phyloP scores from a whole-genome alignment of 2,329 filamentous ascomycete species.

The Verticillium nonalfalfae region DNA sequence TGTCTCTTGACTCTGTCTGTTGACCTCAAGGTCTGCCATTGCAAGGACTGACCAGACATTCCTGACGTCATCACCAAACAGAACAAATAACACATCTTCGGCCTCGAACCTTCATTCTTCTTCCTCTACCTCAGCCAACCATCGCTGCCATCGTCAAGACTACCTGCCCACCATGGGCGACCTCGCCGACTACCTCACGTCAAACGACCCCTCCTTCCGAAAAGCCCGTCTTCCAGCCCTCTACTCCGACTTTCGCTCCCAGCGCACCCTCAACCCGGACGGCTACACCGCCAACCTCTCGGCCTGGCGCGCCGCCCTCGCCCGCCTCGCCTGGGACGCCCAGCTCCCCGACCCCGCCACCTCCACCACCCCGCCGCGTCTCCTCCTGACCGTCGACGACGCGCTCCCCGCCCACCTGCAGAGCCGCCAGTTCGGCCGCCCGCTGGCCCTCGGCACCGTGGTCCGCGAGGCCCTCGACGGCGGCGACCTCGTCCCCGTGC shows the following conservation, averaged over 20 bases:
- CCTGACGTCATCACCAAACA: no score
- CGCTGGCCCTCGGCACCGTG: constrained; percentile 73
- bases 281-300: constrained; percentile 74
- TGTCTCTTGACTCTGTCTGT: no score
- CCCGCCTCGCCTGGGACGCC: constrained; percentile 61
- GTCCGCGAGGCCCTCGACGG: constrained; percentile 66
- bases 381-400: constrained; percentile 51
- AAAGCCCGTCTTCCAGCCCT: constrained; percentile 76
- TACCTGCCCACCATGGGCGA: constrained; percentile 47
- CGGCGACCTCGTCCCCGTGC: constrained; percentile 63
- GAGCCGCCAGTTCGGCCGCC: constrained; percentile 71
- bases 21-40: no score
- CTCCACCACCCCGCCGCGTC: constrained; percentile 31
- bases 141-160: no score
- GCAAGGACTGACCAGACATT: no score
- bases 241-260: constrained; percentile 78
- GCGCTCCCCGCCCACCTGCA: constrained; percentile 66
- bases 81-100: no score
- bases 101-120: no score
- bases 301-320: constrained; percentile 72
- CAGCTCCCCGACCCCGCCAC: constrained; percentile 27
- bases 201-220: constrained; percentile 53
- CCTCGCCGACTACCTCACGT: constrained; percentile 59
- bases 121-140: no score
- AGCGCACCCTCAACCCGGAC: constrained; percentile 73